Conservation (phyloP, 2,329 filamentous ascomycete genomes). For the Nigrospora osmanthi region DNA sequence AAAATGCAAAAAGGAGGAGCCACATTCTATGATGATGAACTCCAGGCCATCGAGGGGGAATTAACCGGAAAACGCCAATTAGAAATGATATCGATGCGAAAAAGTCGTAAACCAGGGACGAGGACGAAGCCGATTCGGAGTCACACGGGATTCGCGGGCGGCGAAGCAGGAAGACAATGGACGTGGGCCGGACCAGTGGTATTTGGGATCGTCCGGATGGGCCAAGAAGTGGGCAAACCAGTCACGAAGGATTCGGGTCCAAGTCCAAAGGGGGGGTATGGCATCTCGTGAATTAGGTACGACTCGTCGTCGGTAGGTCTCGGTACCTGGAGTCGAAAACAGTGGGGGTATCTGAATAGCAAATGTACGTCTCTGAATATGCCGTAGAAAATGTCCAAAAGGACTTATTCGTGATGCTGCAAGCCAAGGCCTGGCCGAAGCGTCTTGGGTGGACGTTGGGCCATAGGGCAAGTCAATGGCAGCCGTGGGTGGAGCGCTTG, state of each 20-base stretch:
- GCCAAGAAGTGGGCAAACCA: too few species aligned
- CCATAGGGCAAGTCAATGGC: neutral
- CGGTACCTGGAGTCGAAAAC: slow-evolving; percentile 9
- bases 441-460: neutral
- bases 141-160: slow-evolving; percentile 1
- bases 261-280: too few species aligned
- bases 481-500: too few species aligned
- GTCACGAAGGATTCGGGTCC: too few species aligned
- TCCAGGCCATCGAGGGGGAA: slow-evolving; percentile 10
- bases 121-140: neutral
- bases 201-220: too few species aligned
- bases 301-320: slow-evolving; percentile 2
- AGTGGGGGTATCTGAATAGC: slow-evolving; percentile 22
- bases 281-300: neutral
- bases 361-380: slow-evolving; percentile 21
- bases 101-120: slow-evolving; percentile 11
- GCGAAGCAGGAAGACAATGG: too few species aligned
- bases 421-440: slow-evolving; percentile 4
- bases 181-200: too few species aligned
- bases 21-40: slow-evolving; percentile 19
- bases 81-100: slow-evolving; percentile 15
- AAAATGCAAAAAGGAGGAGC: slow-evolving; percentile 18
- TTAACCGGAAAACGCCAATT: slow-evolving; percentile 19
- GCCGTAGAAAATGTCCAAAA: slow-evolving; percentile 12
- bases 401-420: slow-evolving; percentile 9